Base-by-base conservation (phyloP, 2,329 filamentous ascomycete species). In the Talaromyces sp. region DNA sequence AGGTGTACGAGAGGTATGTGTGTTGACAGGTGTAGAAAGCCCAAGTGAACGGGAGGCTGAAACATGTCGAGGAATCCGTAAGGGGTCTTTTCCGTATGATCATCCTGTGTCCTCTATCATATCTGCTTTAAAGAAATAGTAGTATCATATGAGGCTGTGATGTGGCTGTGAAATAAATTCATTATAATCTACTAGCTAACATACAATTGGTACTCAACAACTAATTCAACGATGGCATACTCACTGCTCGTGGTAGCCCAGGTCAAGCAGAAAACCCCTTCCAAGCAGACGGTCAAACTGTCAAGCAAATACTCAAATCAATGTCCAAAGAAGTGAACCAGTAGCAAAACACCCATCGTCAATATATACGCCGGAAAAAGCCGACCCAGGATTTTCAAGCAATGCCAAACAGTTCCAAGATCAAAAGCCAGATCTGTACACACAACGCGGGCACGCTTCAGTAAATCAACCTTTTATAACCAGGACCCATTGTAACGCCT, bases 401-500 rank as follows among this genome's bases (percentile, higher is more conserved):
- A 50, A 64, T 64, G 52, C 39, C 52, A 59, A 66, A 41, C 52
- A 60, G 50, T 39, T n/a, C 50, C 49, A 63, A 57, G 64, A 63
- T 49, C 37, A 17, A 35, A 60, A 58, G 31, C 39, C 47, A 54
- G 57, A 66, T 61, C 61, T 66, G 64, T 63, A 66, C 61, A 66
- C 61, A 63, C 39, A 58, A 63, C 54, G 64, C 61, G 50, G 62
- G 62, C 37, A 57, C 60, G 61, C 52, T 61, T 31, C 65, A 57
- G 7, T 41, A 61, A 66, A 64, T 67, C 63, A 67, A 67, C 61
- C 67, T 69, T 69, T 70, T 68, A 70, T 72, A 61, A 70, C 70
- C 72, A 72, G 66, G 68, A 73, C 71, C 63, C 35, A 39, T 37
- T 43, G 39, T 43, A 66, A 66, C 66, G 58, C 61, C 62, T 25